phyloP scores from a whole-genome alignment of 257 asterid genomes.

The Ophiorrhiza pumila region DNA sequence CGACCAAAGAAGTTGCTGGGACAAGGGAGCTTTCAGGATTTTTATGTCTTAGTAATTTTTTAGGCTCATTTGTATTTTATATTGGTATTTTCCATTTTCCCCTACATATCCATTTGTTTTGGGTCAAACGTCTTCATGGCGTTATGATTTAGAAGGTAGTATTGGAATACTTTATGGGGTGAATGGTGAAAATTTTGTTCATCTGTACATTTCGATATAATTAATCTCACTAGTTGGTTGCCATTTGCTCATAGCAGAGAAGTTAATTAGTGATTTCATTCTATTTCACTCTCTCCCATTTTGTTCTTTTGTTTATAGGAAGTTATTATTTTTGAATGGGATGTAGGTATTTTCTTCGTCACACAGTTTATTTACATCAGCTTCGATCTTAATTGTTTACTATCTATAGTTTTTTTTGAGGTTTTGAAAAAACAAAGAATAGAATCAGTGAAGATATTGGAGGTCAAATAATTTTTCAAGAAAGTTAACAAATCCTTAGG shows the following conservation, averaged over 20 bases:
- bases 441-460: too few species aligned
- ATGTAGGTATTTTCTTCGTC: too few species aligned
- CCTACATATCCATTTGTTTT: not conserved
- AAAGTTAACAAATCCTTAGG: too few species aligned
- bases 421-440: too few species aligned
- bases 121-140: not conserved
- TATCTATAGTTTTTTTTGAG: too few species aligned
- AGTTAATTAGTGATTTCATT: not conserved
- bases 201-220: not conserved
- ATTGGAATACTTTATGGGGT: not conserved
- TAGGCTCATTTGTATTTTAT: not conserved
- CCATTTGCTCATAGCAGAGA: not conserved
- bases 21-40: constrained; percentile 5
- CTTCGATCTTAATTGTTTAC: too few species aligned
- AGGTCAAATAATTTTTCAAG: too few species aligned
- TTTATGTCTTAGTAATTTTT: not conserved
- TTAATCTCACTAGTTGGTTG: not conserved
- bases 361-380: too few species aligned
- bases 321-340: too few species aligned
- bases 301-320: too few species aligned
- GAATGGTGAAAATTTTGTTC: constrained; percentile 6
- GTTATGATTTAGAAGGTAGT: not conserved
- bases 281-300: not conserved
- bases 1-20: constrained; percentile 10
- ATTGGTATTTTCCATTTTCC: constrained; percentile 1